phyloP scores from a whole-genome alignment of 179 eudicot species.

The Drosera spatulata region DNA sequence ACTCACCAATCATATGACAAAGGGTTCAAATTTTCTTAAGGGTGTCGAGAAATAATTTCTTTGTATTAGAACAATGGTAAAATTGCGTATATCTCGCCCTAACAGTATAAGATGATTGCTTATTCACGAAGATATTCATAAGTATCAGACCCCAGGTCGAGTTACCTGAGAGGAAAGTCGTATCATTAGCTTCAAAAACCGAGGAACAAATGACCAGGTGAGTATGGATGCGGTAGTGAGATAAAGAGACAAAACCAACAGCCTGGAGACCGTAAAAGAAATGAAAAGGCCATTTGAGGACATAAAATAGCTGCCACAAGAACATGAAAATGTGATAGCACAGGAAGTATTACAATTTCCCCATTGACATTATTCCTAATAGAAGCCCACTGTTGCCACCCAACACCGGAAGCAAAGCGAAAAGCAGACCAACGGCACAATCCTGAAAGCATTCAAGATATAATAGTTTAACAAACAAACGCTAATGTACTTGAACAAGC shows the following conservation, averaged over 20 bases:
- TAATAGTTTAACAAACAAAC: constrained; percentile 5
- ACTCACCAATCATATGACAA: too few species aligned
- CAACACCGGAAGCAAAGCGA: constrained; percentile 94
- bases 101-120: too few species aligned
- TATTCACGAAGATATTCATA: too few species aligned
- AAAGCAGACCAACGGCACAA: constrained; percentile 95
- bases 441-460: constrained; percentile 45
- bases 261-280: constrained; percentile 29
- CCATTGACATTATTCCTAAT: constrained; percentile 83
- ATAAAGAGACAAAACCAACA: constrained; percentile 65
- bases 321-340: background rate
- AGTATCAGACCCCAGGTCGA: too few species aligned
- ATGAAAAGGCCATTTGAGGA: background rate
- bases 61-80: too few species aligned
- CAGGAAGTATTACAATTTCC: constrained; percentile 49
- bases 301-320: background rate
- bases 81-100: too few species aligned
- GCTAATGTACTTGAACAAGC: constrained; percentile 4
- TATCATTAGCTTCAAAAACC: constrained; percentile 92
- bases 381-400: constrained; percentile 90
- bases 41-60: too few species aligned
- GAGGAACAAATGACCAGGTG: constrained; percentile 91
- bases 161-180: constrained; percentile 82
- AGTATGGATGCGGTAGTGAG: constrained; percentile 55
- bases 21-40: too few species aligned